These are phyloP conservation scores for Herpomyces periplanetae DNA, from an alignment of 2,329 filamentous ascomycete genomes.

Conservation along the genomic window DNA sequence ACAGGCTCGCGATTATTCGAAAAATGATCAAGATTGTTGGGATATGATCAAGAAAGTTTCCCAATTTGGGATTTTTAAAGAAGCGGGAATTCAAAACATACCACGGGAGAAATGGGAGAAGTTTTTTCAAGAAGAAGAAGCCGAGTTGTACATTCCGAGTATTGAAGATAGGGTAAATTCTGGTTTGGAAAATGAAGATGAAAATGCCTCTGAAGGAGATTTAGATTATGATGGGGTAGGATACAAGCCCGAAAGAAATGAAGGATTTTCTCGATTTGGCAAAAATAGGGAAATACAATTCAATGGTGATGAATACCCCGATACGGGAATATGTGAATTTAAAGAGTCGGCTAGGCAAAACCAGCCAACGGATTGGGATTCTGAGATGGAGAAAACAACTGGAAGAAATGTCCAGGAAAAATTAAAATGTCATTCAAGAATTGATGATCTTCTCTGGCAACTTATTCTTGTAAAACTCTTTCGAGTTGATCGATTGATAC, in stretches of 20 bases:
- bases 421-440: too few species aligned
- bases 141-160: slow-evolving; percentile 40
- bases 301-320: too few species aligned
- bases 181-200: too few species aligned
- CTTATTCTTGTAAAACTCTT: slow-evolving; percentile 72
- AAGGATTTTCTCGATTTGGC: too few species aligned
- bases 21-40: slow-evolving; percentile 19
- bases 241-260: too few species aligned
- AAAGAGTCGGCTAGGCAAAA: too few species aligned
- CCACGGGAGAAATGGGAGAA: slow-evolving; percentile 26
- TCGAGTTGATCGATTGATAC: slow-evolving; percentile 76
- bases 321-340: too few species aligned
- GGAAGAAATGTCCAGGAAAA: neutral
- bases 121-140: slow-evolving; percentile 52
- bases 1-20: slow-evolving; percentile 38
- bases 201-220: too few species aligned
- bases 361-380: too few species aligned
- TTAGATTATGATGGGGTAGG: too few species aligned
- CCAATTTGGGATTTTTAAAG: slow-evolving; percentile 28
- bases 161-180: too few species aligned
- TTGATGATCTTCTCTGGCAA: slow-evolving; percentile 43
- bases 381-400: slow-evolving; percentile 12
- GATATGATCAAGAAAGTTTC: slow-evolving; percentile 25
- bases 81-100: slow-evolving; percentile 21
- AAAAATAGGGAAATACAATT: too few species aligned